Conservation (phyloP, 1,284 basidiomycete species). For the Leccinum cinnamomeum region DNA sequence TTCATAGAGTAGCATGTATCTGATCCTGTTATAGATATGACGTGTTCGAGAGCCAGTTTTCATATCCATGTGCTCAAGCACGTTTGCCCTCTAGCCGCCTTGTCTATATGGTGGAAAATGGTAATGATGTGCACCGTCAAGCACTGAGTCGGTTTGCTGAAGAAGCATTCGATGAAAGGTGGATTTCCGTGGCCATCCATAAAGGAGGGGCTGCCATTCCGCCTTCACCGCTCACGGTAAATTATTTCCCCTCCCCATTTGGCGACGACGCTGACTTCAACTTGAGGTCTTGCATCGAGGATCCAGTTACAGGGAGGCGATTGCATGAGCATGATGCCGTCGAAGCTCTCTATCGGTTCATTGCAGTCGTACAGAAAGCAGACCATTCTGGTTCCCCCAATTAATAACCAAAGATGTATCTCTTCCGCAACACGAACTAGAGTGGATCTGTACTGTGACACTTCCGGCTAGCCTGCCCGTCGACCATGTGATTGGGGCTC, state of each 20-base stretch:
- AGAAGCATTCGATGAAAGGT: constrained; percentile 33
- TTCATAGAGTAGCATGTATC: constrained; percentile 7
- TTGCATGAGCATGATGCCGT: constrained; percentile 57
- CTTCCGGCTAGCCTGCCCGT: constrained; percentile 46
- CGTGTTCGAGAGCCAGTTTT: constrained; percentile 58
- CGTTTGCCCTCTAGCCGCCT: constrained; percentile 49
- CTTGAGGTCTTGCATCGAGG: constrained; percentile 33
- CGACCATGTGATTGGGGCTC: constrained; percentile 44
- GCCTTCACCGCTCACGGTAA: constrained; percentile 43
- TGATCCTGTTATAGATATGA: constrained; percentile 50
- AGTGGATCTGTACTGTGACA: constrained; percentile 50
- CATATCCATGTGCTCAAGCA: constrained; percentile 49
- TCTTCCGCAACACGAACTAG: constrained; percentile 9
- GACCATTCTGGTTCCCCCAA: constrained; percentile 31
- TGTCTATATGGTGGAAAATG: constrained; percentile 62
- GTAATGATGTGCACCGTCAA: constrained; percentile 53
- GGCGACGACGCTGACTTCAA: constrained; percentile 48
- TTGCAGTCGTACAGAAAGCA: constrained; percentile 28
- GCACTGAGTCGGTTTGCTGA: constrained; percentile 41
- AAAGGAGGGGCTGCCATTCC: constrained; percentile 46
- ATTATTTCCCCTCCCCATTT: constrained; percentile 43
- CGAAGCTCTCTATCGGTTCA: constrained; percentile 53
- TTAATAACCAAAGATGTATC: constrained; percentile 38
- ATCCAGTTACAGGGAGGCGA: constrained; percentile 58
- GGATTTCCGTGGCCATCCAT: constrained; percentile 47